Percentiles rank a stretch among this genome's conserved stretches.
Conservation (phyloP, 2,329 filamentous ascomycete genomes). For the Lachnellula suecica region DNA sequence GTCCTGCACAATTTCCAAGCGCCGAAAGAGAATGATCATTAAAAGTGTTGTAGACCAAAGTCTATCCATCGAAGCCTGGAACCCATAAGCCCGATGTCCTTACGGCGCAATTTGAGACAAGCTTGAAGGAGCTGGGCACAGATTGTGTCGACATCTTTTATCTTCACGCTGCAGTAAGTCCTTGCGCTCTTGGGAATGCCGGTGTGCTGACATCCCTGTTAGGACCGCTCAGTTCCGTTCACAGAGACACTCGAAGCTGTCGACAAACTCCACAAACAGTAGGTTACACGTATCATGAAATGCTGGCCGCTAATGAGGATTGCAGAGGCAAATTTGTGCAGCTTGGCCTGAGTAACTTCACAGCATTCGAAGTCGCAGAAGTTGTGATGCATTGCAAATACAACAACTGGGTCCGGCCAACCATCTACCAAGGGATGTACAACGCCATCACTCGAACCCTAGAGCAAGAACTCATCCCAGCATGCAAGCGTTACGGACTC, state of each 20-base stretch:
- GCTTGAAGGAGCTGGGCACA: constrained; percentile 69
- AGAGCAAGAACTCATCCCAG: constrained; percentile 71
- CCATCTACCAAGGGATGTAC: constrained; percentile 87
- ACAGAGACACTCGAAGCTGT: constrained; percentile 76
- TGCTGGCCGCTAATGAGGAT: not conserved
- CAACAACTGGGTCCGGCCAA: constrained; percentile 67
- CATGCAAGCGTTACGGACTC: constrained; percentile 73
- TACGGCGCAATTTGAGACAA: constrained; percentile 63
- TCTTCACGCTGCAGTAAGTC: constrained; percentile 60
- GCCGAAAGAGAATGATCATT: not conserved
- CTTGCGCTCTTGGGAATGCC: not conserved
- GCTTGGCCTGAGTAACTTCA: constrained; percentile 81
- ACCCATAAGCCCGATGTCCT: constrained; percentile 64
- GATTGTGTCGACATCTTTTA: constrained; percentile 79
- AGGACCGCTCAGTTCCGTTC: constrained; percentile 68
- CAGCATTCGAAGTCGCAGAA: constrained; percentile 85
- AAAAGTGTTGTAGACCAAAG: constrained; percentile 55
- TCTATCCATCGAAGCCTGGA: constrained; percentile 62
- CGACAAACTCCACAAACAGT: constrained; percentile 74
- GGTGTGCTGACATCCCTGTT: not conserved
- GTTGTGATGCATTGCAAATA: constrained; percentile 76
- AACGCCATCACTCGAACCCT: constrained; percentile 76
- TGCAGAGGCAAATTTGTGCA: constrained; percentile 72
- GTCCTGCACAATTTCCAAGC: no score
- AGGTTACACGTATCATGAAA: constrained; percentile 2